Percentiles rank a stretch among this genome's conserved stretches.
Conservation (phyloP, 352 stramenopile species). For the Aphanomyces stellatus region DNA sequence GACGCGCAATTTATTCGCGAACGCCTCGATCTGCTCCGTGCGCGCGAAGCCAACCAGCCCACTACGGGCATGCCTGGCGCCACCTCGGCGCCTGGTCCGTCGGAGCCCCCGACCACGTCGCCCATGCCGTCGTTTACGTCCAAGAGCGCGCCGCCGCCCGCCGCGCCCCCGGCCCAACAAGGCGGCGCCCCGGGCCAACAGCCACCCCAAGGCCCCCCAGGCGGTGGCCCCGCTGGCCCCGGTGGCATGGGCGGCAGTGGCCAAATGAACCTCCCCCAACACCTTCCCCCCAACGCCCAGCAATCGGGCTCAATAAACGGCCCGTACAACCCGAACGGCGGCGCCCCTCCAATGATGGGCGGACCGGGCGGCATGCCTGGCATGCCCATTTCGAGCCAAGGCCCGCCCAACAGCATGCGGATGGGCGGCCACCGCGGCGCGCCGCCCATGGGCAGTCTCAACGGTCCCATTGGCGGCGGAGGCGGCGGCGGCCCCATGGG, state of each 20-base stretch:
- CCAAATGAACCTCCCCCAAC: not conserved
- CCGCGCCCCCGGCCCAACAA: not conserved
- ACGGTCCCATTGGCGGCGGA: not conserved
- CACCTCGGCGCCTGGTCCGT: slow-evolving; percentile 68
- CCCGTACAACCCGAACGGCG: slow-evolving; percentile 15
- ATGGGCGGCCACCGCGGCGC: not conserved
- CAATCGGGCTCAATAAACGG: slow-evolving; percentile 10
- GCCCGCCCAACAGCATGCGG: not conserved
- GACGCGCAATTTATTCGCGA: slow-evolving; percentile 80
- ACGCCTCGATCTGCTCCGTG: slow-evolving; percentile 63
- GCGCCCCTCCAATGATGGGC: slow-evolving; percentile 6
- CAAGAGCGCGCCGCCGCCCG: slow-evolving; percentile 9
- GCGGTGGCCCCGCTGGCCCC: not conserved
- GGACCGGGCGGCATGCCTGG: not conserved
- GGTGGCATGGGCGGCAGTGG: too few species aligned
- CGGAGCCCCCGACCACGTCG: slow-evolving; percentile 74
- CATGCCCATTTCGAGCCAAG: not conserved
- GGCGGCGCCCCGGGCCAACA: not conserved
- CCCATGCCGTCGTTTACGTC: slow-evolving; percentile 76
- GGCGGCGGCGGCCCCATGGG: not conserved
- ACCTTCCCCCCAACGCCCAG: not conserved
- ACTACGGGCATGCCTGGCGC: slow-evolving; percentile 77
- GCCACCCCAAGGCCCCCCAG: not conserved
- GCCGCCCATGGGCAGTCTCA: slow-evolving; percentile 11
- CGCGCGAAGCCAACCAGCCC: slow-evolving; percentile 66